Conservation (phyloP, 345 rosid genomes). For the Laguncularia racemosa region DNA sequence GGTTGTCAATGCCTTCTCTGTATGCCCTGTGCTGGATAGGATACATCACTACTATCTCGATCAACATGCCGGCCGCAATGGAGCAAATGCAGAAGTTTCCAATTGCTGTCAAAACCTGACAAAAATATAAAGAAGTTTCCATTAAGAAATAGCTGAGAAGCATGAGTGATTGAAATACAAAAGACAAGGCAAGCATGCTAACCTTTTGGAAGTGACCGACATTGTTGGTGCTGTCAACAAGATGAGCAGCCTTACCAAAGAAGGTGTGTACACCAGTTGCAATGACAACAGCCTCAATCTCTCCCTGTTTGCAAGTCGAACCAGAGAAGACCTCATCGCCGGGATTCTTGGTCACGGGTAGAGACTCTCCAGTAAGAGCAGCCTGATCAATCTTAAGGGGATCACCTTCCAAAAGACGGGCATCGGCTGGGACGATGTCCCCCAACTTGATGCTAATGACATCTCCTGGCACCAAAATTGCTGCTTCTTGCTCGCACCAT, state of each 20-base stretch:
- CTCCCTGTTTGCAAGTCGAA: conserved; percentile 95
- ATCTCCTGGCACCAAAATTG: conserved; percentile 85
- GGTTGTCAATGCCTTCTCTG: conserved; percentile 86
- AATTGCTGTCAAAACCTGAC: conserved; percentile 74
- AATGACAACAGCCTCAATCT: conserved; percentile 85
- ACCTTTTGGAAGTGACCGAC: conserved; percentile 97
- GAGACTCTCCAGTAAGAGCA: conserved; percentile 88
- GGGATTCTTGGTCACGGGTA: conserved; percentile 62
- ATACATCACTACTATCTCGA: conserved; percentile 77
- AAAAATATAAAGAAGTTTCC: neutral
- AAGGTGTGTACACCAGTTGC: conserved; percentile 95
- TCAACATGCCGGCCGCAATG: conserved; percentile 64
- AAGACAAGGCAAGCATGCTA: neutral
- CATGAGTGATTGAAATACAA: too few species aligned
- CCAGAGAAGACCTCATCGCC: conserved; percentile 82
- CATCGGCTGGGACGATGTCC: conserved; percentile 88
- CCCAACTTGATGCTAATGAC: conserved; percentile 84
- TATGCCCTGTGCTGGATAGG: conserved; percentile 61
- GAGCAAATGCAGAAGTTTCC: conserved; percentile 99
- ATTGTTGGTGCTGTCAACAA: conserved; percentile 85
- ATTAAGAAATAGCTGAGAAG: neutral
- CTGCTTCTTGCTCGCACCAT: conserved; percentile 81
- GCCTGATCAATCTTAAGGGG: conserved; percentile 88
- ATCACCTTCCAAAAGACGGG: conserved; percentile 89
- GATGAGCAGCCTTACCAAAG: conserved; percentile 96